Conservation (phyloP, 768 basidiomycete species). For the Phlegmacium glaucopus region DNA sequence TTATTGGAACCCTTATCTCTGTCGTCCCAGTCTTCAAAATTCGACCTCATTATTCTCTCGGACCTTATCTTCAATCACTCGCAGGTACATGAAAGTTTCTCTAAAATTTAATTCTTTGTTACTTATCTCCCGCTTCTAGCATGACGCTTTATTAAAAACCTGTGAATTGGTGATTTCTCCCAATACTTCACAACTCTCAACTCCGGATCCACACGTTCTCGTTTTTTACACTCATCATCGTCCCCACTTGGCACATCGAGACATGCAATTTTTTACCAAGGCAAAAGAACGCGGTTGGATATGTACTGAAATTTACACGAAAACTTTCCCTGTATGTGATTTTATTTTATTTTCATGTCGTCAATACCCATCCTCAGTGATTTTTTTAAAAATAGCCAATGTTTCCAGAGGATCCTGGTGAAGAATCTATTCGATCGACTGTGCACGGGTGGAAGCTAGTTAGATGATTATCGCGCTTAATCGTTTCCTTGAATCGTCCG, state of each 20-base stretch:
- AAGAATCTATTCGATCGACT: slow-evolving; percentile 69
- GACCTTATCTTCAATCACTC: slow-evolving; percentile 96
- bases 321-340: slow-evolving; percentile 55
- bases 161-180: slow-evolving; percentile 48
- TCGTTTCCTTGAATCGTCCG: too few species aligned
- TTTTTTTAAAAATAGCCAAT: slow-evolving; percentile 63
- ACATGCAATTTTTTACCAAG: slow-evolving; percentile 77
- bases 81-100: slow-evolving; percentile 46
- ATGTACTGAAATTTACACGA: slow-evolving; percentile 65
- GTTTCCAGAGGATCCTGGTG: slow-evolving; percentile 87
- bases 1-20: slow-evolving; percentile 35
- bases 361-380: too few species aligned
- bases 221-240: slow-evolving; percentile 91
- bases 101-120: not conserved
- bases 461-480: too few species aligned
- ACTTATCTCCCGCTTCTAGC: slow-evolving; percentile 29
- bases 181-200: slow-evolving; percentile 1
- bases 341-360: not conserved
- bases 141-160: slow-evolving; percentile 75
- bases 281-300: slow-evolving; percentile 65
- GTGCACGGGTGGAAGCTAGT: slow-evolving; percentile 82
- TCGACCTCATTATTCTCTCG: slow-evolving; percentile 83
- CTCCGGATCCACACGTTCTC: slow-evolving; percentile 39
- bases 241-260: slow-evolving; percentile 77
- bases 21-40: slow-evolving; percentile 29